These are phyloP conservation scores for Penicillium cataractarum DNA, from an alignment of 495 filamentous ascomycete species.

Conservation along the genomic window DNA sequence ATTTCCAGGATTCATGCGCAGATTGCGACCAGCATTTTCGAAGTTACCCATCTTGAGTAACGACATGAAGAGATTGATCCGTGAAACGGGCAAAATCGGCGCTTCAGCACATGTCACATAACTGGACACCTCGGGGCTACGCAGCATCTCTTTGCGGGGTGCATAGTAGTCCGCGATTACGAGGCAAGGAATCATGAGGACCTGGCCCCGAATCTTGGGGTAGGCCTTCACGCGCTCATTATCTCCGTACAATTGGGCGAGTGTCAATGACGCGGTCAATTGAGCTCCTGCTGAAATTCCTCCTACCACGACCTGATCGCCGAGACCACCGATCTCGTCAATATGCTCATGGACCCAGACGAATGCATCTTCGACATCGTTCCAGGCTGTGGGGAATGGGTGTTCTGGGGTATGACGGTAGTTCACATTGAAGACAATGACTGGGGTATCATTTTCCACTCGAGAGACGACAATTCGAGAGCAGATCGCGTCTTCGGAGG, in stretches of 20 bases:
- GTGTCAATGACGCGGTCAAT: conserved; percentile 46
- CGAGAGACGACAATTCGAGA: conserved; percentile 40
- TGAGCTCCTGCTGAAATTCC: conserved; percentile 52
- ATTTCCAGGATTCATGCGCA: conserved; percentile 44
- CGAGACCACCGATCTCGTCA: conserved; percentile 34
- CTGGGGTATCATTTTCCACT: conserved; percentile 17
- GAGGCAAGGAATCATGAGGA: conserved; percentile 49
- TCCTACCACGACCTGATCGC: conserved; percentile 46
- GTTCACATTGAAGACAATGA: conserved; percentile 48
- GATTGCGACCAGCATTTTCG: conserved; percentile 29
- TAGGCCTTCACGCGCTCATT: conserved; percentile 28
- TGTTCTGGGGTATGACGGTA: conserved; percentile 54
- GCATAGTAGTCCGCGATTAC: conserved; percentile 38
- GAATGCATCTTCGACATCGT: conserved; percentile 53
- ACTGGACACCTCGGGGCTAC: conserved; percentile 39
- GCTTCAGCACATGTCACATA: conserved; percentile 44
- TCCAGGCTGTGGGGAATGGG: conserved; percentile 44
- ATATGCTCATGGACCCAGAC: conserved; percentile 48
- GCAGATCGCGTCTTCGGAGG: conserved; percentile 52
- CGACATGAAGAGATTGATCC: conserved; percentile 37
- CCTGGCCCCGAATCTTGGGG: conserved; percentile 42
- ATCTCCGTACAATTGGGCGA: conserved; percentile 32
- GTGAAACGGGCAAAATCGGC: conserved; percentile 37
- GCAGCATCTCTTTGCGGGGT: conserved; percentile 36
- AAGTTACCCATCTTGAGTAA: conserved; percentile 28